These are phyloP conservation scores for Phytomonas sp. DNA, from an alignment of 208 protist genomes.

Conservation along the genomic window DNA sequence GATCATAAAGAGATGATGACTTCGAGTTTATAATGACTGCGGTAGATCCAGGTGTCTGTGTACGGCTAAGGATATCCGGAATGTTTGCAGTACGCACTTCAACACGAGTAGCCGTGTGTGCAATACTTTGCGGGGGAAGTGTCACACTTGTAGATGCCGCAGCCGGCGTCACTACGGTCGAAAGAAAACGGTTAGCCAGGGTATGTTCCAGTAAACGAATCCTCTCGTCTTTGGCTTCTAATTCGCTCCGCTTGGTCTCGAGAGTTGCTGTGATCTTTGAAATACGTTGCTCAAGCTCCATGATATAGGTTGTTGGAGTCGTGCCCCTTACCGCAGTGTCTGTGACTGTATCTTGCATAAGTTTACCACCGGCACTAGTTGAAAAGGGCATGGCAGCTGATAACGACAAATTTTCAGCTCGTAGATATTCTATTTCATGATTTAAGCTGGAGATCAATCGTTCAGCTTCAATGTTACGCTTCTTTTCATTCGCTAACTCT, in stretches of 20 bases:
- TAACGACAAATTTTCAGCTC: slow-evolving; percentile 28
- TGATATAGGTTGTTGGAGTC: slow-evolving; percentile 19
- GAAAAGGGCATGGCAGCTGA: slow-evolving; percentile 15
- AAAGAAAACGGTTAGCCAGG: slow-evolving; percentile 61
- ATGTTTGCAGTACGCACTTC: not conserved
- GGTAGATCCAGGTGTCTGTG: not conserved
- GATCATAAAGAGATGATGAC: not conserved
- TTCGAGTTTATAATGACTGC: not conserved
- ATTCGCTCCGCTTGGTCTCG: slow-evolving; percentile 29
- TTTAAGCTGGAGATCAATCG: slow-evolving; percentile 34
- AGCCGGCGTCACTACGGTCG: not conserved
- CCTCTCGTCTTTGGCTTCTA: slow-evolving; percentile 55
- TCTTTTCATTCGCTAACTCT: slow-evolving; percentile 61
- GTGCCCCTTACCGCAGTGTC: slow-evolving; percentile 2
- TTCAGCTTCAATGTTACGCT: slow-evolving; percentile 64
- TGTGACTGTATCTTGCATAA: slow-evolving; percentile 12
- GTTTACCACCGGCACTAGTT: not conserved
- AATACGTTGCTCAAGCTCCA: slow-evolving; percentile 38
- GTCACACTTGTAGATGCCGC: not conserved
- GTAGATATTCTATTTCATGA: slow-evolving; percentile 36
- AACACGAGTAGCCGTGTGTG: not conserved
- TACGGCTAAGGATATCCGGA: not conserved
- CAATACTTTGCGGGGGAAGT: not conserved
- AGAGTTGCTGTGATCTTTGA: slow-evolving; percentile 26
- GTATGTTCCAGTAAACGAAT: slow-evolving; percentile 72